These are phyloP conservation scores for Suillus weaverae DNA, from an alignment of 768 basidiomycete species.

Conservation along the genomic window DNA sequence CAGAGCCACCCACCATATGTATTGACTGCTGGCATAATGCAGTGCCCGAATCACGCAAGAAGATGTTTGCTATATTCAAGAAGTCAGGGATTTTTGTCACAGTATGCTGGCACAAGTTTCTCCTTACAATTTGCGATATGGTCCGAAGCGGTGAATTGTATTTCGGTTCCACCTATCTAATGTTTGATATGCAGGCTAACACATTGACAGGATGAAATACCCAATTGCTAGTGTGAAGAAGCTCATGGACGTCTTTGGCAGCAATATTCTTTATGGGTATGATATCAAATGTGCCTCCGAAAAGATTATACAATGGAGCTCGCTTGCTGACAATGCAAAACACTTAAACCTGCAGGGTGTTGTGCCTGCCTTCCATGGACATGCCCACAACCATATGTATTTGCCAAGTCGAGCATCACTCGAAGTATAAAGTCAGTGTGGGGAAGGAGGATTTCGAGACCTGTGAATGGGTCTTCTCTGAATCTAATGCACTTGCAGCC, in stretches of 20 bases:
- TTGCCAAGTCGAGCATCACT: background rate
- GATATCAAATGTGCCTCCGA: background rate
- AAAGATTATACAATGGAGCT: background rate
- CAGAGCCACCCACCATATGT: background rate
- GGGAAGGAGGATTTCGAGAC: background rate
- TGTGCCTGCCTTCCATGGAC: background rate
- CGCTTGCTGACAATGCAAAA: background rate
- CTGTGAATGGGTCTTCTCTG: background rate
- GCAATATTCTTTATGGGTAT: background rate
- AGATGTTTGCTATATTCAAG: too few species aligned
- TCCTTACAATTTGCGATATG: too few species aligned
- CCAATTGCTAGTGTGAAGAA: background rate
- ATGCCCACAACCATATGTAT: background rate
- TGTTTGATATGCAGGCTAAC: too few species aligned
- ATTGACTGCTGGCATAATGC: too few species aligned
- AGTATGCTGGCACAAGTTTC: too few species aligned
- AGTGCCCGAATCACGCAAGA: too few species aligned
- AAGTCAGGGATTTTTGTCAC: too few species aligned
- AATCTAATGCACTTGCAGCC: background rate
- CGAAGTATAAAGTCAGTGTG: background rate
- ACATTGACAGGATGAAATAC: background rate
- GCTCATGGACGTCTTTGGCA: background rate
- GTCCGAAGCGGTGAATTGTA: too few species aligned
- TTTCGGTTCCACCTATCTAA: too few species aligned
- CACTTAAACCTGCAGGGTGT: background rate